A percentile compares a stretch with the other conserved stretches of the same genome.
These are phyloP conservation scores for Udeniomyces megalosporus DNA, from an alignment of 768 basidiomycete genomes.

Conservation along the genomic window DNA sequence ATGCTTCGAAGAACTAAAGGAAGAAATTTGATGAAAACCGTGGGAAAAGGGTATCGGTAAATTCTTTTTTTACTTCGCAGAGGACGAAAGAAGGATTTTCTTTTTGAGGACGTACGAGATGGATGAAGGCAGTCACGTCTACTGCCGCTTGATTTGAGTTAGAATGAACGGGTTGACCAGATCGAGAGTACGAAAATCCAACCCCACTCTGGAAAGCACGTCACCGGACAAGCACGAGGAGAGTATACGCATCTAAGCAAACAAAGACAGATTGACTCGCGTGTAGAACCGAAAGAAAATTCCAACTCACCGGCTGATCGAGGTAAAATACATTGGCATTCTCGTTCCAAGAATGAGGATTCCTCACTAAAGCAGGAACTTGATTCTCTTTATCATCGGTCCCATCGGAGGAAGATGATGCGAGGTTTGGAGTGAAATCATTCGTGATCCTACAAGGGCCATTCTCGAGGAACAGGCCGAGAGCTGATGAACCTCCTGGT, in stretches of 20 bases:
- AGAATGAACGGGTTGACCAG: conserved; percentile 12
- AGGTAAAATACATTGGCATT: conserved; percentile 19
- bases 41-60: no score
- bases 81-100: conserved; percentile 44
- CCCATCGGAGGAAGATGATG: neutral
- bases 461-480: neutral
- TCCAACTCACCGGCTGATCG: conserved; percentile 12
- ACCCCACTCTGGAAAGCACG: no score
- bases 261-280: conserved; percentile 12
- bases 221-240: no score
- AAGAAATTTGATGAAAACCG: no score
- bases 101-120: conserved; percentile 48
- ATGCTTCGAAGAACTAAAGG: no score
- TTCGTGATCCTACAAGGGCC: neutral
- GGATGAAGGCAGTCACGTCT: conserved; percentile 52
- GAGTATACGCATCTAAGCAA: no score
- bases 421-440: no score
- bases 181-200: conserved; percentile 17
- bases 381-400: no score
- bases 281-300: neutral
- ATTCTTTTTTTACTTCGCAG: no score
- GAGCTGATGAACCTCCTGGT: neutral
- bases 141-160: conserved; percentile 51
- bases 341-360: conserved; percentile 16
- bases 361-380: neutral